These are phyloP conservation scores for Erythrobasidium yunnanense DNA, from an alignment of 768 basidiomycete genomes.

Conservation along the genomic window DNA sequence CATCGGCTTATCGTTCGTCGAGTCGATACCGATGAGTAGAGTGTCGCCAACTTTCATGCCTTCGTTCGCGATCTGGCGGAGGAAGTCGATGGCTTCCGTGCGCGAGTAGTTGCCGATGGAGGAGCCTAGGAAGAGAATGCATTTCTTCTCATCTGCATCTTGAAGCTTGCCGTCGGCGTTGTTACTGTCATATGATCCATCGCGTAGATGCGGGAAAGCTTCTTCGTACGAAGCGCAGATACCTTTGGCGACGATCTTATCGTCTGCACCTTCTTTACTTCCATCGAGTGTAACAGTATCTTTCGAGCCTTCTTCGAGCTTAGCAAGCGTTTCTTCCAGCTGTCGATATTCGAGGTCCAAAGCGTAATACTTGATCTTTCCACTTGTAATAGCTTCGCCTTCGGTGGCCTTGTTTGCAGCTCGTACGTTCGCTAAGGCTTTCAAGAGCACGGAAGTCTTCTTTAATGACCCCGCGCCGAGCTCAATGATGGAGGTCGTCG, in stretches of 20 bases:
- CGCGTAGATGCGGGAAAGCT: constrained; percentile 61
- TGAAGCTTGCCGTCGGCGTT: background rate
- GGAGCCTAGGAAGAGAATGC: constrained; percentile 76
- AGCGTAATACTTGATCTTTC: constrained; percentile 24
- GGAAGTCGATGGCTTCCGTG: constrained; percentile 58
- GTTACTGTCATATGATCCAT: constrained; percentile 16
- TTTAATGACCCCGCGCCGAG: constrained; percentile 83
- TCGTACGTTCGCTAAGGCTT: constrained; percentile 62
- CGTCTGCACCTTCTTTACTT: background rate
- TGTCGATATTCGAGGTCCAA: constrained; percentile 81
- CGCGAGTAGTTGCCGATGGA: constrained; percentile 82
- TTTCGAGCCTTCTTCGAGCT: constrained; percentile 45
- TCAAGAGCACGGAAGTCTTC: constrained; percentile 48
- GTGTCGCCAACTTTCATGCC: constrained; percentile 52
- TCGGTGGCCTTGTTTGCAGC: too few relatives aligned
- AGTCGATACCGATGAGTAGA: constrained; percentile 80
- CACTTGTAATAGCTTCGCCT: too few relatives aligned
- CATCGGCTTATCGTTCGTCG: constrained; percentile 56
- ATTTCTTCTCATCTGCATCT: constrained; percentile 30
- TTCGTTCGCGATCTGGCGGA: constrained; percentile 46
- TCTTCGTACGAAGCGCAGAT: constrained; percentile 86
- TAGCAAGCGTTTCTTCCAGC: constrained; percentile 63
- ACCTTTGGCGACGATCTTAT: constrained; percentile 65
- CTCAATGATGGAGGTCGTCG: constrained; percentile 56
- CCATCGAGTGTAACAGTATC: constrained; percentile 32